A percentile compares a stretch with the other conserved stretches of the same genome.
Conservation (phyloP, 768 basidiomycete species). For the Boletellus ananas region DNA sequence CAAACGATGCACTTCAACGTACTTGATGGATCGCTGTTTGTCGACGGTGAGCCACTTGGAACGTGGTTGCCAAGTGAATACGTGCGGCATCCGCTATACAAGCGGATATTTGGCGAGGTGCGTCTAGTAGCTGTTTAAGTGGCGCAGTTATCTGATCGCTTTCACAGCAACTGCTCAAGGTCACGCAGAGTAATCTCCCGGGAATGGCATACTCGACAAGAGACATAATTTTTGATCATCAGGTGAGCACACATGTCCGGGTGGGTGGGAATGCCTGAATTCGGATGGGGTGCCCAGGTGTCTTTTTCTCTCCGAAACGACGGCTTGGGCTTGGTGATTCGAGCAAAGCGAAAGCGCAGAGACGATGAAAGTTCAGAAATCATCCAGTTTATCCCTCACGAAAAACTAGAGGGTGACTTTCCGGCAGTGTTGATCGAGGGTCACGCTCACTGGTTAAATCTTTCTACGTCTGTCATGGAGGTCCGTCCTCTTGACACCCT, state of each 20-base stretch:
- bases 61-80: slow-evolving; percentile 12
- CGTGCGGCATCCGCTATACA: slow-evolving; percentile 11
- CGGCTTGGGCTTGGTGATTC: slow-evolving; percentile 12
- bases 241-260: not conserved
- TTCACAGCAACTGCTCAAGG: not conserved
- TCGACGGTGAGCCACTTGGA: slow-evolving; percentile 22
- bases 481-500: slow-evolving; percentile 18
- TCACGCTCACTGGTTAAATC: slow-evolving; percentile 28
- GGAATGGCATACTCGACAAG: not conserved
- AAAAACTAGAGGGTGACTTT: slow-evolving; percentile 17
- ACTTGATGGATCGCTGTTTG: slow-evolving; percentile 25
- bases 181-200: not conserved
- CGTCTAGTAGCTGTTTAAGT: not conserved
- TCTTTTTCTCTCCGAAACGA: slow-evolving; percentile 9
- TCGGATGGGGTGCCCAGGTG: not conserved
- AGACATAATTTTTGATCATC: not conserved
- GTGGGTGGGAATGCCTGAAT: too few relatives aligned
- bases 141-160: not conserved
- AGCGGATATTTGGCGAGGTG: slow-evolving; percentile 19
- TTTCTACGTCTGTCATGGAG: slow-evolving; percentile 20
- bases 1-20: slow-evolving; percentile 39
- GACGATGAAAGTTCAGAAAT: not conserved
- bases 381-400: slow-evolving; percentile 19
- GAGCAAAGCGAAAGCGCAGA: slow-evolving; percentile 1
- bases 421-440: not conserved